These are phyloP conservation scores for Tetramitus jugosus DNA, from an alignment of 208 protist species.

Conservation along the genomic window DNA sequence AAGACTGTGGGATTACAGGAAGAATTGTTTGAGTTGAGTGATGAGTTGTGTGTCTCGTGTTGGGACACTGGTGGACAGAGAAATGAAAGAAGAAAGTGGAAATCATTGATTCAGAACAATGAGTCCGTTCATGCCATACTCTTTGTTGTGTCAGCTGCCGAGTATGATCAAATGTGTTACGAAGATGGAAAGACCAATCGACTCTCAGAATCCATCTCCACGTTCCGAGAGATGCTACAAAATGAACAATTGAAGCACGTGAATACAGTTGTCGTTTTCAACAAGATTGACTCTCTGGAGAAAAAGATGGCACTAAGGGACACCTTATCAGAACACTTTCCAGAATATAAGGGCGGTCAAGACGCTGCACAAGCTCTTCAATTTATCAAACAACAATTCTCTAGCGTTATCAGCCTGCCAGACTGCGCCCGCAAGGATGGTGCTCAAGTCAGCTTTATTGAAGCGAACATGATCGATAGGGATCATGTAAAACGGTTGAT, in stretches of 20 bases:
- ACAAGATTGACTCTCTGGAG: conserved; percentile 67
- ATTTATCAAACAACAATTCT: too few species aligned
- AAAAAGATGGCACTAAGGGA: conserved; percentile 54
- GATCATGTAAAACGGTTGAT: too few species aligned
- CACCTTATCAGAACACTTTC: too few species aligned
- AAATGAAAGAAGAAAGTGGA: conserved; percentile 37
- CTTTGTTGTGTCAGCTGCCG: conserved; percentile 43
- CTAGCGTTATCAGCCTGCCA: too few species aligned
- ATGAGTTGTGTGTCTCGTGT: too few species aligned
- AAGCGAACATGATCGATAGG: too few species aligned
- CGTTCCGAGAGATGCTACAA: conserved; percentile 68
- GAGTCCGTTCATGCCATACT: conserved; percentile 66
- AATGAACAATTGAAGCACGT: conserved; percentile 52
- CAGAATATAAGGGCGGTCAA: too few species aligned
- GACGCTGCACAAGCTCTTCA: too few species aligned
- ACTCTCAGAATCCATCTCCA: conserved; percentile 60
- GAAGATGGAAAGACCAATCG: conserved; percentile 61
- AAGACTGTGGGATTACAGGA: too few species aligned
- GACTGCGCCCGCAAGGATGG: too few species aligned
- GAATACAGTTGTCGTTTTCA: conserved; percentile 67
- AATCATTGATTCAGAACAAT: conserved; percentile 76
- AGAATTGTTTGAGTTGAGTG: too few species aligned
- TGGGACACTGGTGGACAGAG: conserved; percentile 33
- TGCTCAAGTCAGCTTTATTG: too few species aligned
- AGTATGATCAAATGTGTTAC: conserved; percentile 56